Evolutionary conservation across 345 rosid species (phyloP), one percentile per base, ranked within the genome.

Genomic region (Isatis tinctoria): DNA sequence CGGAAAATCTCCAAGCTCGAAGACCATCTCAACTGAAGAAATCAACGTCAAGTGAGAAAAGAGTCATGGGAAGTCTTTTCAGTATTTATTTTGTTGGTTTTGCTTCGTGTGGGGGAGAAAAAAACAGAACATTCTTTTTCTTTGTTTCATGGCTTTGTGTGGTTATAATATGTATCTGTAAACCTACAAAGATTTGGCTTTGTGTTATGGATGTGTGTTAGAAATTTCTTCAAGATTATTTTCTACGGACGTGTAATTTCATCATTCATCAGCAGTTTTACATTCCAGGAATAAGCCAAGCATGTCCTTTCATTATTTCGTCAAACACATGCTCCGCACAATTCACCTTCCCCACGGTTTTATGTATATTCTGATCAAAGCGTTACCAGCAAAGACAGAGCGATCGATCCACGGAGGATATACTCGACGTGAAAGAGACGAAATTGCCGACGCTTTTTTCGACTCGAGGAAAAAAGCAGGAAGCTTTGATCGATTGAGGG

Each of bases 1-100:
- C 8, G 94, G 95, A 32, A 91, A 87, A 80, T 89, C 97, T 60
- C 91, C 93, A 48, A 76, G 82, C 84, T 82, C 97, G 0, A 90
- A 88, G 78, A 75, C 88, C 24, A 65, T 75, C 22, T 35, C 69
- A 4, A 54, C 85, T 18, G 89, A 90, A 41, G 90, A 82, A 47
- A 77, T 76, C 69, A 80, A 79, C 63, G 87, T 69, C 60, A 84
- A 90, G 74, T 83, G 78, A 85, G 63, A 8, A 40, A 56, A 67
- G 16, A 75, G 33, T 51, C 20, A 10, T 60, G 43, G 16, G 11
- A 30, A 6, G 33, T 9, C n/a, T 45, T 69, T n/a, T n/a, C n/a
- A n/a, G n/a, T n/a, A n/a, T n/a, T n/a, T 11, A 60, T 16, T 49
- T 75, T 69, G 35, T 53, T 69, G 70, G 79, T 27, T 74, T 75